These are phyloP conservation scores for Senecio squalidus DNA, from an alignment of 140 eudicot species.

Conservation along the genomic window DNA sequence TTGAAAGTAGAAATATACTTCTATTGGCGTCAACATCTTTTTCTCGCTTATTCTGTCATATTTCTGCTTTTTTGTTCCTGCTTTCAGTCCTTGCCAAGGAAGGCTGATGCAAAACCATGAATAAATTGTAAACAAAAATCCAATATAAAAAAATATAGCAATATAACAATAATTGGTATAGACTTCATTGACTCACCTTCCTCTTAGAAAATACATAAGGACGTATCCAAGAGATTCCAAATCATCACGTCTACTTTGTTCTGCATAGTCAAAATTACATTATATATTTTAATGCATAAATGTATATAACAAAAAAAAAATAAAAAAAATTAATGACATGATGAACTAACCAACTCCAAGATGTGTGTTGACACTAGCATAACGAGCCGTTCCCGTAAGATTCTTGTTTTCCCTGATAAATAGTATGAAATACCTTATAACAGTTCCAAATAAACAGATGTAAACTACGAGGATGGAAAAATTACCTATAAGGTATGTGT, in stretches of 20 bases:
- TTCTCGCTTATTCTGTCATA: conserved; percentile 95
- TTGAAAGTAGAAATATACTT: conserved; percentile 44
- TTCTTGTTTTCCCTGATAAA: conserved; percentile 85
- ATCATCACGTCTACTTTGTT: conserved; percentile 98
- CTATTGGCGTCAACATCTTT: conserved; percentile 83
- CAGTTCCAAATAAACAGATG: not conserved
- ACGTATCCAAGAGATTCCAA: conserved; percentile 98
- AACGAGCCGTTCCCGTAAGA: conserved; percentile 98
- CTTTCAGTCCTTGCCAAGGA: conserved; percentile 98
- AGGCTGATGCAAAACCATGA: conserved; percentile 46
- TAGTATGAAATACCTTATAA: not conserved
- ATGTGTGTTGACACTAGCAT: conserved; percentile 98
- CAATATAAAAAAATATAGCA: no score
- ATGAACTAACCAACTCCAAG: conserved; percentile 87
- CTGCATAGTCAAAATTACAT: conserved; percentile 38
- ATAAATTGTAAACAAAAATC: no score
- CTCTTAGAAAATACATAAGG: conserved; percentile 92
- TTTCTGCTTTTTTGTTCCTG: conserved; percentile 94
- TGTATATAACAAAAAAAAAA: not conserved
- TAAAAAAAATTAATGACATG: not conserved
- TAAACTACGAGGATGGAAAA: not conserved
- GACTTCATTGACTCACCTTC: conserved; percentile 63
- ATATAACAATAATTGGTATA: no score
- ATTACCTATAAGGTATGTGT: conserved; percentile 95
- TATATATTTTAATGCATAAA: not conserved